Conservation (phyloP, 1,284 basidiomycete genomes). For the Melampsora larici-populina region DNA sequence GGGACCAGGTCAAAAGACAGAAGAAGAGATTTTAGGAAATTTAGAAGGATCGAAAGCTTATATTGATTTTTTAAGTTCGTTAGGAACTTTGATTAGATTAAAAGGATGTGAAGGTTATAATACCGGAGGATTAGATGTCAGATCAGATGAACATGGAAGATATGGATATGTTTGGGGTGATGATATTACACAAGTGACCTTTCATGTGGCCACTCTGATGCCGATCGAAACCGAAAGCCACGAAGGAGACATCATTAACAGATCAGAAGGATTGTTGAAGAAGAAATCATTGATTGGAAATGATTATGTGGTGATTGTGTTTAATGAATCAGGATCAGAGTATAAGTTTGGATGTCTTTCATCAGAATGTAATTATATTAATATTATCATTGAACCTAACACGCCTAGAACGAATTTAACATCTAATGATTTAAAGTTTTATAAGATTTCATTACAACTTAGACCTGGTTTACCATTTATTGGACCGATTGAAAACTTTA, state of each 20-base stretch:
- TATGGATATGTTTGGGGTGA: slow-evolving; percentile 99
- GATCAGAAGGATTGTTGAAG: slow-evolving; percentile 13
- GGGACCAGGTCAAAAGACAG: slow-evolving; percentile 79
- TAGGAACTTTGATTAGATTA: slow-evolving; percentile 85
- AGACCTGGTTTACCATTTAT: slow-evolving; percentile 85
- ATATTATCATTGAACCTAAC: slow-evolving; percentile 93
- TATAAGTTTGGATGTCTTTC: slow-evolving; percentile 86
- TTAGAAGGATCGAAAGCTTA: slow-evolving; percentile 91
- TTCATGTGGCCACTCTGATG: slow-evolving; percentile 97
- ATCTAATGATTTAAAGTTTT: slow-evolving; percentile 74
- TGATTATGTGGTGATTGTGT: slow-evolving; percentile 90
- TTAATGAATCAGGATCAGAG: slow-evolving; percentile 85
- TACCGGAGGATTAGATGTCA: slow-evolving; percentile 82
- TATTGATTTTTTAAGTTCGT: slow-evolving; percentile 81
- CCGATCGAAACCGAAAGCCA: slow-evolving; percentile 62
- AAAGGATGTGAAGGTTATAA: slow-evolving; percentile 79
- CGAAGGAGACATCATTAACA: slow-evolving; percentile 57
- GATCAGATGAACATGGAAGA: slow-evolving; percentile 74
- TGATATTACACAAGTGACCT: slow-evolving; percentile 90
- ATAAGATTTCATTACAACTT: slow-evolving; percentile 81
- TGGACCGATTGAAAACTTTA: slow-evolving; percentile 82
- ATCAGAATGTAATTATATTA: slow-evolving; percentile 95
- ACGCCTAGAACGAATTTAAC: slow-evolving; percentile 58
- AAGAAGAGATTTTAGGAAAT: slow-evolving; percentile 83
- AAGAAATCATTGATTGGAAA: slow-evolving; percentile 95